Percentiles rank a stretch among this genome's conserved stretches.
Evolutionary conservation across 2,329 filamentous ascomycete species (phyloP).

Genomic region (Aspergillus caelatus): DNA sequence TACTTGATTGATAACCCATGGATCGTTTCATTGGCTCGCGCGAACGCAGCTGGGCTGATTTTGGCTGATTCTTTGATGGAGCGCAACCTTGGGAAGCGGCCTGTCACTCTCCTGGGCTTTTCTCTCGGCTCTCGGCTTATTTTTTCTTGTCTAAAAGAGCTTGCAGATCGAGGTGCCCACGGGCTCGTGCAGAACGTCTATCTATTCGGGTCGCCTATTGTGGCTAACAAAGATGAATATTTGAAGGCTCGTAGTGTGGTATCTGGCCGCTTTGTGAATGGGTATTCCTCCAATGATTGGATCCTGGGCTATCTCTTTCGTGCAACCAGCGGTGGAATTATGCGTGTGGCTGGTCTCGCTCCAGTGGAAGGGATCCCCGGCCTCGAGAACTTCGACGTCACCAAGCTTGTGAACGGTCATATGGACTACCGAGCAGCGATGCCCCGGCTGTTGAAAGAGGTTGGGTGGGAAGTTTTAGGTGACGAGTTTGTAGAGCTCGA

Average conservation of each 20-base stretch:
- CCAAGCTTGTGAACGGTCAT: constrained; percentile 82
- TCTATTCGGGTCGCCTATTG: constrained; percentile 87
- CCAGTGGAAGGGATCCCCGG: constrained; percentile 75
- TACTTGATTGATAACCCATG: constrained; percentile 98
- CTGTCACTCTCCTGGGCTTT: constrained; percentile 92
- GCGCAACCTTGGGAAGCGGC: constrained; percentile 84
- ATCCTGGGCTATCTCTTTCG: constrained; percentile 95
- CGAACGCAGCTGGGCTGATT: constrained; percentile 85
- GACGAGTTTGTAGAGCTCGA: constrained; percentile 97
- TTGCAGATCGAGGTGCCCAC: constrained; percentile 78
- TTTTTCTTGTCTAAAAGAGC: constrained; percentile 85
- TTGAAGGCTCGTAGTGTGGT: constrained; percentile 79
- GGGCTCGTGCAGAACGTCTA: constrained; percentile 95
- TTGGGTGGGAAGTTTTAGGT: constrained; percentile 87
- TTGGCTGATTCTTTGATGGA: constrained; percentile 92
- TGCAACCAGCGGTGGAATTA: constrained; percentile 87
- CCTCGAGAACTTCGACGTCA: constrained; percentile 87
- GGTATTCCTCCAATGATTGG: constrained; percentile 94
- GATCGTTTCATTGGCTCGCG: constrained; percentile 92
- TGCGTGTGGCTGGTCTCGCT: constrained; percentile 81
- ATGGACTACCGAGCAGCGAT: constrained; percentile 97
- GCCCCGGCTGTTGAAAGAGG: constrained; percentile 81
- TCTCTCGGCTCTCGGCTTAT: constrained; percentile 91
- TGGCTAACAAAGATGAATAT: constrained; percentile 90
- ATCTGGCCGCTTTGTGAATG: constrained; percentile 90